These are phyloP conservation scores for Firmiana major DNA, from an alignment of 345 rosid species.

Conservation along the genomic window DNA sequence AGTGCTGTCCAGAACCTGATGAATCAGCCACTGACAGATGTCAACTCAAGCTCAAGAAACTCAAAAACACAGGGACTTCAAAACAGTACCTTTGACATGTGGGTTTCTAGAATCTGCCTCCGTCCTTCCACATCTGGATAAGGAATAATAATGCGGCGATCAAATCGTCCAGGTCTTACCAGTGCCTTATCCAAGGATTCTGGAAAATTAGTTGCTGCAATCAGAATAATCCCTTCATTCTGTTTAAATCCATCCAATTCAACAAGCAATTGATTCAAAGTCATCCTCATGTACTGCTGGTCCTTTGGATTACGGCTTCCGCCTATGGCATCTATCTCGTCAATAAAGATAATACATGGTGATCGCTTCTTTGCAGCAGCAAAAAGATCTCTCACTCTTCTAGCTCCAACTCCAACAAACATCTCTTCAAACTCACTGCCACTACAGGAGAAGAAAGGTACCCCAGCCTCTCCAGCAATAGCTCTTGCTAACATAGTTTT, in stretches of 20 bases:
- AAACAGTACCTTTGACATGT: conserved; percentile 77
- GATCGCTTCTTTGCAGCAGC: conserved; percentile 97
- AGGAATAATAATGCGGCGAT: conserved; percentile 87
- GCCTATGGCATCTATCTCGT: conserved; percentile 96
- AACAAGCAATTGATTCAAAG: conserved; percentile 90
- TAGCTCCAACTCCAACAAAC: conserved; percentile 99
- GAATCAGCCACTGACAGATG: conserved; percentile 5
- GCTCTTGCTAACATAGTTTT: conserved; percentile 99
- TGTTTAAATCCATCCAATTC: conserved; percentile 98
- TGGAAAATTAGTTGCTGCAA: conserved; percentile 92
- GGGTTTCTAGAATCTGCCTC: conserved; percentile 89
- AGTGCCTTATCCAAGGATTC: conserved; percentile 92
- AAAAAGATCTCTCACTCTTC: conserved; percentile 96
- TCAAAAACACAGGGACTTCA: conserved; percentile 18
- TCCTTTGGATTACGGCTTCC: conserved; percentile 94
- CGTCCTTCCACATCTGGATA: conserved; percentile 98
- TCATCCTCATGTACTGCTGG: conserved; percentile 98
- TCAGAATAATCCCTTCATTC: conserved; percentile 91
- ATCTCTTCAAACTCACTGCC: conserved; percentile 99
- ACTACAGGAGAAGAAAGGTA: conserved; percentile 97
- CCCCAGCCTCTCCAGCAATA: conserved; percentile 95
- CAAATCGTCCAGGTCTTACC: conserved; percentile 97
- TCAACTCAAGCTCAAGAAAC: conserved; percentile 3
- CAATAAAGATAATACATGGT: conserved; percentile 94
- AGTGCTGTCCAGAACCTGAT: background rate